phyloP scores from a whole-genome alignment of 371 early-diverging fungal genomes.

The Mucor piriformis region DNA sequence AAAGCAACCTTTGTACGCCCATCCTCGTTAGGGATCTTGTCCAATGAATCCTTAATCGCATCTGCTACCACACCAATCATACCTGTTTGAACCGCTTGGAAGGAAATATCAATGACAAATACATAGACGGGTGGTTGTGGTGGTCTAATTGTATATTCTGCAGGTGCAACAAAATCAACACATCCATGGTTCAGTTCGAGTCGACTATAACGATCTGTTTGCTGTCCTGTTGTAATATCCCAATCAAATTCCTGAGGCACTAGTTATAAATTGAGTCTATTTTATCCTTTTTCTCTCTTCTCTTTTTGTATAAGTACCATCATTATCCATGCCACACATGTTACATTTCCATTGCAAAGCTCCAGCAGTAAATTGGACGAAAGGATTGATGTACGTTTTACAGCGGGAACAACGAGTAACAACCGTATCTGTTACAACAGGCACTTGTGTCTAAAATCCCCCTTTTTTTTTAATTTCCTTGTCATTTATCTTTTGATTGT shows the following conservation, averaged over 20 bases:
- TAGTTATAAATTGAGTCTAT: too few species aligned
- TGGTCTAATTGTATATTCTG: constrained; percentile 80
- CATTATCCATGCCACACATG: constrained; percentile 79
- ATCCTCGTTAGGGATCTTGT: constrained; percentile 78
- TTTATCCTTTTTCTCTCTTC: neutral
- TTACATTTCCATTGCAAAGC: constrained; percentile 86
- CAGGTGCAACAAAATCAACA: constrained; percentile 83
- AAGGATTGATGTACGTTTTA: constrained; percentile 88
- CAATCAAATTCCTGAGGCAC: constrained; percentile 82
- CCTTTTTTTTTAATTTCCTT: too few species aligned
- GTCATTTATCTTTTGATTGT: too few species aligned
- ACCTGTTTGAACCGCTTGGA: constrained; percentile 71
- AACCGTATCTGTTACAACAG: constrained; percentile 67
- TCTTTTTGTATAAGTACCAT: constrained; percentile 46
- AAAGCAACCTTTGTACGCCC: constrained; percentile 77
- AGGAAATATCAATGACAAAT: constrained; percentile 85
- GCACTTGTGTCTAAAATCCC: constrained; percentile 52
- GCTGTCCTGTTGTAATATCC: constrained; percentile 67
- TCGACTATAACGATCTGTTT: constrained; percentile 71
- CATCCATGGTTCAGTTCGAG: constrained; percentile 75
- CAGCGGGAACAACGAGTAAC: constrained; percentile 86
- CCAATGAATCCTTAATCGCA: constrained; percentile 67
- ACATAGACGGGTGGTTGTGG: constrained; percentile 86
- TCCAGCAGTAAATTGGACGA: constrained; percentile 78
- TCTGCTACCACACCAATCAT: constrained; percentile 56